Base-by-base conservation (phyloP, 805 yeast species). In the Sungouiozyma intestinalis region DNA sequence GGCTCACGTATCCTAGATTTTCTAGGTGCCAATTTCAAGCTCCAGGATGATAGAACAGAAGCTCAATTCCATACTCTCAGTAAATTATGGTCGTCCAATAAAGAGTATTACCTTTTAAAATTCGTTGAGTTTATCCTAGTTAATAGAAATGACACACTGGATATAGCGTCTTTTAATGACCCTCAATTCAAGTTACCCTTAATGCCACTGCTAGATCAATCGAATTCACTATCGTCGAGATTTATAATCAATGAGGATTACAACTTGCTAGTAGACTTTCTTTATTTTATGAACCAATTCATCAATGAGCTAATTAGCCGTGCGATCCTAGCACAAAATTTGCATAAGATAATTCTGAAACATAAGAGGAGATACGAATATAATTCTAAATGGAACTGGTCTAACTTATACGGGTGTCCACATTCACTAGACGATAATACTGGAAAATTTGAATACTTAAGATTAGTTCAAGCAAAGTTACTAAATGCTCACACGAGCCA, bases 1-100 rank as follows among this genome's bases (percentile, higher is more conserved):
- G 64, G 64, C 5, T 38, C 38, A 3, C 49, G 57, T 11, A 38
- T 53, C 14, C 27, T 54, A 35, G 36, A 46, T 4, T 39, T 36
- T 29, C 40, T 41, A 19, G 16, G 36, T 19, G 35, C 43, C n/a
- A 19, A 34, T 36, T 29, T 41, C 40, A 19, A 18, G 36, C 20
- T 33, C 43, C n/a, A 19, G 34, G 29, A 24, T 7, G 29, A 24
- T 24, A 24, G 9, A 24, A 24, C 29, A 7, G 11, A 11, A 6
- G 11, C 11, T 11, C 29, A 24, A 24, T 24, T 24, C 29, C 29
- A 7, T 24, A 24, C 29, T 24, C 9, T 24, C 6, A 24, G 9
- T 11, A 24, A 24, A 36, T 37, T 14, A 20, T 39, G 33, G 42
- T n/a, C 2, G 3, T 29, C 34, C 21, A 35, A 43, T 15, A 33